phyloP scores from a whole-genome alignment of 2,329 filamentous ascomycete species.

The Mycocentrospora acerina region DNA sequence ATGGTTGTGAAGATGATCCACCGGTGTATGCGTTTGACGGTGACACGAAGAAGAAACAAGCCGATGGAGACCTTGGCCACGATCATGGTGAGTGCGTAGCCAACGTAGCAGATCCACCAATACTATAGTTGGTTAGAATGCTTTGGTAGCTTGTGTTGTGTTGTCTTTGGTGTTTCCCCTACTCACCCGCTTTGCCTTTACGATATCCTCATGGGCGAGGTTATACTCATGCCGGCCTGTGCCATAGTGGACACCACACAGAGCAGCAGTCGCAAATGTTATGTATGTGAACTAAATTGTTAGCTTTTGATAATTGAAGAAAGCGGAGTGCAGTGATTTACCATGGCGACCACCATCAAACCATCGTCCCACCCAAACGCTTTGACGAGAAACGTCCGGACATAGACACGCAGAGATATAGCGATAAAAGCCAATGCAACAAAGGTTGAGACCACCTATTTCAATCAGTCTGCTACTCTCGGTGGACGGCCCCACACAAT shows the following conservation, averaged over 20 bases:
- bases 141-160: not conserved
- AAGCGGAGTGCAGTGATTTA: too few relatives aligned
- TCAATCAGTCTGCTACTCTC: slow-evolving; percentile 6
- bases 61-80: slow-evolving; percentile 36
- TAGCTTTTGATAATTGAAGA: slow-evolving; percentile 2
- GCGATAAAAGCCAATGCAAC: slow-evolving; percentile 44
- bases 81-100: slow-evolving; percentile 37
- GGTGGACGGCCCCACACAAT: not conserved
- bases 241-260: slow-evolving; percentile 33
- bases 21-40: slow-evolving; percentile 27
- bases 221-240: slow-evolving; percentile 34
- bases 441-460: slow-evolving; percentile 39
- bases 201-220: slow-evolving; percentile 22
- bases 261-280: slow-evolving; percentile 34
- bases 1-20: slow-evolving; percentile 44
- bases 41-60: slow-evolving; percentile 38
- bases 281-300: slow-evolving; percentile 22
- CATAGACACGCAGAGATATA: slow-evolving; percentile 44
- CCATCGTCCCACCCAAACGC: slow-evolving; percentile 41
- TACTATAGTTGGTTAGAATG: slow-evolving; percentile 16
- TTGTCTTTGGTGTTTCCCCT: not conserved
- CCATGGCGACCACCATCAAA: slow-evolving; percentile 34
- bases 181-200: slow-evolving; percentile 33
- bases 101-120: slow-evolving; percentile 41
- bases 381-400: slow-evolving; percentile 43